phyloP scores from a whole-genome alignment of 805 yeast species.

The Pichia occidentalis region DNA sequence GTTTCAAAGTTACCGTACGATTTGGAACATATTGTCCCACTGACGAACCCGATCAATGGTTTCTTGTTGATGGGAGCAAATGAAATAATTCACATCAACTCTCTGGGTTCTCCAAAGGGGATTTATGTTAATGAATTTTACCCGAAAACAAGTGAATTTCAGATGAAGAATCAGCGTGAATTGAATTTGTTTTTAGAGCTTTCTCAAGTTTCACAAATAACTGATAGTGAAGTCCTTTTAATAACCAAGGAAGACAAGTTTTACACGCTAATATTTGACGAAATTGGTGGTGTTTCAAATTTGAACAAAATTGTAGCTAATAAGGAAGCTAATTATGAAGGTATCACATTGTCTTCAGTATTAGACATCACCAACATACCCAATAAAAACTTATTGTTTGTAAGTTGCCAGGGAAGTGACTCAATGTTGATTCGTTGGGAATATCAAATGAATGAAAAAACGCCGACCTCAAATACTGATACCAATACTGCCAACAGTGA shows the following conservation, averaged over 20 bases:
- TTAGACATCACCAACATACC: constrained; percentile 34
- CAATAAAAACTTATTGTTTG: constrained; percentile 42
- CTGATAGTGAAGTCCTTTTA: constrained; percentile 31
- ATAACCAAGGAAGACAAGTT: constrained; percentile 39
- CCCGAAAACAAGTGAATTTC: constrained; percentile 33
- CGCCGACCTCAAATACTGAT: constrained; percentile 9
- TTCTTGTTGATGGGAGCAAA: constrained; percentile 66
- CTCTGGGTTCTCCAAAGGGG: constrained; percentile 62
- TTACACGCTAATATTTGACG: constrained; percentile 29
- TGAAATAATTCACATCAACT: constrained; percentile 71
- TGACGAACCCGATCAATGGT: constrained; percentile 64
- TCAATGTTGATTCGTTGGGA: constrained; percentile 43
- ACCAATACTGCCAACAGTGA: constrained; percentile 11
- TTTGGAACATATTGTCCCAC: constrained; percentile 54
- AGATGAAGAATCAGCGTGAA: constrained; percentile 40
- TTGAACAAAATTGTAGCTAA: constrained; percentile 24
- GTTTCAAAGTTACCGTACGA: constrained; percentile 70
- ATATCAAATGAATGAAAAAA: constrained; percentile 18
- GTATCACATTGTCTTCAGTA: constrained; percentile 30
- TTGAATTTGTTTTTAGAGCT: constrained; percentile 53
- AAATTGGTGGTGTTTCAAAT: constrained; percentile 31
- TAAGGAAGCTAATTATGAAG: constrained; percentile 18
- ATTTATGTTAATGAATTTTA: constrained; percentile 56
- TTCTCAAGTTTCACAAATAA: constrained; percentile 33
- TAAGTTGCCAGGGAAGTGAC: constrained; percentile 57